Evolutionary conservation across 2,329 filamentous ascomycete species (phyloP).

Genomic region (Piedraia hortae): DNA sequence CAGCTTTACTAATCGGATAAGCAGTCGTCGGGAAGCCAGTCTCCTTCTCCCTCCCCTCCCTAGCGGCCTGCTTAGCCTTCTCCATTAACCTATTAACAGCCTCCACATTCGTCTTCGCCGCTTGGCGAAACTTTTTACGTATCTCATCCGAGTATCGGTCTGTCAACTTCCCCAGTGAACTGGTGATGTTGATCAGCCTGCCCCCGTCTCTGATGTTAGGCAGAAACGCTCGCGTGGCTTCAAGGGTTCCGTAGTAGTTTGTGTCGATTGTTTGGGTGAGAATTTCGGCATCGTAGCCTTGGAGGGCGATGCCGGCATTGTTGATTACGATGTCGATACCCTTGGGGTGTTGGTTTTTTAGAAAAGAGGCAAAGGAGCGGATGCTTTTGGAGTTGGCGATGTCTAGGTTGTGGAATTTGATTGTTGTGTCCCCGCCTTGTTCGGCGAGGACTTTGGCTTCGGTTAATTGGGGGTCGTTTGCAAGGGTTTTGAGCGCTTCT

Average conservation of each 20-base stretch:
- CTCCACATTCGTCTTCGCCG: conserved; percentile 6
- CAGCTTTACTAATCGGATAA: conserved; percentile 19
- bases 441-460: conserved; percentile 18
- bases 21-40: conserved; percentile 23
- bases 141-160: conserved; percentile 20
- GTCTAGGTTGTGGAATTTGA: conserved; percentile 22
- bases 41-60: conserved; percentile 19
- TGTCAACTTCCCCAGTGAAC: conserved; percentile 18
- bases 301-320: conserved; percentile 19
- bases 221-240: conserved; percentile 19
- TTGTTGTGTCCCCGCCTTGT: conserved; percentile 19
- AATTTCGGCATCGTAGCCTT: conserved; percentile 18
- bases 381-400: conserved; percentile 21
- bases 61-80: conserved; percentile 20
- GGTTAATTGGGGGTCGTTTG: conserved; percentile 19
- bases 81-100: conserved; percentile 23
- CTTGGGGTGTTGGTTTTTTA: conserved; percentile 19
- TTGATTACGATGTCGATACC: conserved; percentile 27
- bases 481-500: conserved; percentile 18
- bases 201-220: conserved; percentile 19
- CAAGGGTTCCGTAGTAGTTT: conserved; percentile 26
- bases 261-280: conserved; percentile 22
- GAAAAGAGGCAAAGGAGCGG: conserved; percentile 14
- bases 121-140: conserved; percentile 16
- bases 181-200: conserved; percentile 24